A percentile compares a stretch with the other conserved stretches of the same genome.
Evolutionary conservation across 1,139 yeast species (phyloP).

Genomic region (Taiozyma onychis): DNA sequence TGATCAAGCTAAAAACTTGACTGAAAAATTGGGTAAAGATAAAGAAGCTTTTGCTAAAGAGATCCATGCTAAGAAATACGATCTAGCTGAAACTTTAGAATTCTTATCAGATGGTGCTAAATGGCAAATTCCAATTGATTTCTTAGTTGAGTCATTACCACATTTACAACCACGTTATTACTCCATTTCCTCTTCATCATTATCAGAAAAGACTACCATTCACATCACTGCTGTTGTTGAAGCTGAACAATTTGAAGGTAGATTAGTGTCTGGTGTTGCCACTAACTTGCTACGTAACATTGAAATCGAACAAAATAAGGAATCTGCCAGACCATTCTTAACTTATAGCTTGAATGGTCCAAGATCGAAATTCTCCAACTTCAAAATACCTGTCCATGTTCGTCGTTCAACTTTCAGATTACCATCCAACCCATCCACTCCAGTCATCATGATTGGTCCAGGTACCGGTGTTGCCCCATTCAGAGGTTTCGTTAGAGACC

Average conservation of each 20-base stretch:
- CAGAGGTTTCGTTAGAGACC: constrained; percentile 88
- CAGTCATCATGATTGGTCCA: constrained; percentile 92
- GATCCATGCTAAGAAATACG: constrained; percentile 55
- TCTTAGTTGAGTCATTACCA: constrained; percentile 73
- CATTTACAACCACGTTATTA: constrained; percentile 92
- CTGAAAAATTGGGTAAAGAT: constrained; percentile 56
- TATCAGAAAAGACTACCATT: constrained; percentile 66
- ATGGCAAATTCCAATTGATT: constrained; percentile 86
- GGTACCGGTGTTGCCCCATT: constrained; percentile 99
- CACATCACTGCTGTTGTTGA: constrained; percentile 94
- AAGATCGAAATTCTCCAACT: constrained; percentile 48
- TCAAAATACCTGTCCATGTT: constrained; percentile 81
- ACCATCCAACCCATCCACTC: constrained; percentile 81
- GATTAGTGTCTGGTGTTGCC: constrained; percentile 61
- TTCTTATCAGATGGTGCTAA: constrained; percentile 52
- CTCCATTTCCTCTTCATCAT: constrained; percentile 89
- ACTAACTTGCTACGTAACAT: constrained; percentile 82
- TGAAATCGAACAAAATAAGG: constrained; percentile 55
- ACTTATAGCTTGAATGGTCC: constrained; percentile 80
- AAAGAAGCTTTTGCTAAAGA: constrained; percentile 62
- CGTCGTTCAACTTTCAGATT: constrained; percentile 93
- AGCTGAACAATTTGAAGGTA: constrained; percentile 22
- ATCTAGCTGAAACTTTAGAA: constrained; percentile 72
- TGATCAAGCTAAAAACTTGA: constrained; percentile 47
- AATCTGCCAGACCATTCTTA: constrained; percentile 39